A percentile compares a stretch with the other conserved stretches of the same genome.
phyloP scores from a whole-genome alignment of 345 rosid species.

The Camelina hispida region DNA sequence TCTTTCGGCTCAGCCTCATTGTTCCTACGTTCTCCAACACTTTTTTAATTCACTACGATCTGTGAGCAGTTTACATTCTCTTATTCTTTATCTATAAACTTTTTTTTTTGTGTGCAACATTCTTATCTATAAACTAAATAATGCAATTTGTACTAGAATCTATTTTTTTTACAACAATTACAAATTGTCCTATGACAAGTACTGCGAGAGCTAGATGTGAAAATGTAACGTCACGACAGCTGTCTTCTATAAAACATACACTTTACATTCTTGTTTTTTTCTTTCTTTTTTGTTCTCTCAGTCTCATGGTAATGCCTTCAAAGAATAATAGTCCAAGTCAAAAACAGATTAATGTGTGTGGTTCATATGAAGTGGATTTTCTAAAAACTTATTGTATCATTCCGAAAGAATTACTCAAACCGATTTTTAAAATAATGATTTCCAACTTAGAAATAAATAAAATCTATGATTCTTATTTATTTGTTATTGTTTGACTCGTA shows the following conservation, averaged over 20 bases:
- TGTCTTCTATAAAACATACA: not conserved
- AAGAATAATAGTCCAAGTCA: constrained; percentile 25
- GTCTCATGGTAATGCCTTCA: not conserved
- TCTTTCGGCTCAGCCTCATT: constrained; percentile 26
- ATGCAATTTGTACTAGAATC: not conserved
- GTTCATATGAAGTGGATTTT: not conserved
- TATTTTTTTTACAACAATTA: not conserved
- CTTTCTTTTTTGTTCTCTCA: not conserved
- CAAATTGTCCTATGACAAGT: not conserved
- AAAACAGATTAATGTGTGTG: not conserved
- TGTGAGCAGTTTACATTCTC: not conserved
- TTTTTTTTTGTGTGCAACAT: no score
- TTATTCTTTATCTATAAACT: constrained; percentile 14
- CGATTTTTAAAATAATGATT: not conserved
- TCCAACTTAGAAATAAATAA: no score
- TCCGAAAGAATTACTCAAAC: not conserved
- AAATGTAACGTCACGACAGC: not conserved
- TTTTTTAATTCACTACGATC: constrained; percentile 13
- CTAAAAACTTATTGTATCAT: not conserved
- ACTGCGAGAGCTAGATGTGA: not conserved
- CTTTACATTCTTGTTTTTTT: not conserved
- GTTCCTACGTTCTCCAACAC: constrained; percentile 37
- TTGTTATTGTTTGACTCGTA: no score
- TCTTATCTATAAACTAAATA: constrained; percentile 10
- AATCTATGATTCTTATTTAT: no score